phyloP scores from a whole-genome alignment of 331 rosid genomes.

The Pyracantha coccinea region DNA sequence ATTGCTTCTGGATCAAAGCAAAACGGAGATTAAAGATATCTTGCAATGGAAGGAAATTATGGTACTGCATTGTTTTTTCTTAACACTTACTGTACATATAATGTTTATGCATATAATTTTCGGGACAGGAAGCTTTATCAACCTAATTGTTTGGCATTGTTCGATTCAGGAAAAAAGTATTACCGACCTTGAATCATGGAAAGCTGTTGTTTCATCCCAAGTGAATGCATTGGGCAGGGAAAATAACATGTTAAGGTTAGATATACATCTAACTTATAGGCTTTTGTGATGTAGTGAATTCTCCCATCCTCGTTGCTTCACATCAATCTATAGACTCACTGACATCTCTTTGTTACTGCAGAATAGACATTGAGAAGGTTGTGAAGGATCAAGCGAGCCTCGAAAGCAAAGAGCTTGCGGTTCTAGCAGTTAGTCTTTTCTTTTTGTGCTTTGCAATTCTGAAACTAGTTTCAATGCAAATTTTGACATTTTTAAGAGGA shows the following conservation, averaged over 20 bases:
- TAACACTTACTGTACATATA: not conserved
- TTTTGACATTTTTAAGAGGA: slow-evolving; percentile 28
- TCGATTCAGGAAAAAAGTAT: slow-evolving; percentile 45
- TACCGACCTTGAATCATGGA: slow-evolving; percentile 58
- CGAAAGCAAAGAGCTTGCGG: slow-evolving; percentile 62
- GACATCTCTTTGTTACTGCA: slow-evolving; percentile 24
- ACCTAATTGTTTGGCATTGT: slow-evolving; percentile 8
- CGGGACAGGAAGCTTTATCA: not conserved
- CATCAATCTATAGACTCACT: not conserved
- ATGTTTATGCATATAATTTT: not conserved
- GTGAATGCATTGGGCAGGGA: slow-evolving; percentile 49
- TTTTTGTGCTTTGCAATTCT: slow-evolving; percentile 55
- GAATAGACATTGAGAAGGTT: slow-evolving; percentile 48
- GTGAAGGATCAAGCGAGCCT: slow-evolving; percentile 45
- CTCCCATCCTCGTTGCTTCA: not conserved
- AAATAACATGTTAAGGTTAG: slow-evolving; percentile 61
- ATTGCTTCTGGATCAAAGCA: slow-evolving; percentile 46
- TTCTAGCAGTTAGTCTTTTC: slow-evolving; percentile 57
- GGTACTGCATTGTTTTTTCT: slow-evolving; percentile 25
- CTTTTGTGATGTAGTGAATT: not conserved
- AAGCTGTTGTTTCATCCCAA: slow-evolving; percentile 44
- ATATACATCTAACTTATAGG: not conserved
- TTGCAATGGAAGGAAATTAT: slow-evolving; percentile 38
- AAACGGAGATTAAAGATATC: slow-evolving; percentile 44
- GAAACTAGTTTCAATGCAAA: slow-evolving; percentile 35